Evolutionary conservation across 805 yeast species (phyloP), one percentile per base, ranked within the genome.

Genomic region (Barnettozyma salicaria): DNA sequence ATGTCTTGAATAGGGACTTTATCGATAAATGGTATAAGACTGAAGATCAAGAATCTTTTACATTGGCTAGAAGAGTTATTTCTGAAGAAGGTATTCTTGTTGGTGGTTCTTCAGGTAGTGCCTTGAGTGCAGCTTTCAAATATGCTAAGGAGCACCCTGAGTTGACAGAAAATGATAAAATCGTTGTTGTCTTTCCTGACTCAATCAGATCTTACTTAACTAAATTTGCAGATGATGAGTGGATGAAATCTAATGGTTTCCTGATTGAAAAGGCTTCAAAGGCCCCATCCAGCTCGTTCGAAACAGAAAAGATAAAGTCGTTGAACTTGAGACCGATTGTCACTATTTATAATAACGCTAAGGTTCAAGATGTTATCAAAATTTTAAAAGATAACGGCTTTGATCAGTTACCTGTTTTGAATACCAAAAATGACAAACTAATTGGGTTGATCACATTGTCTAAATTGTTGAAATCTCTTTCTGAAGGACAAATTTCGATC

Each of bases 61-160:
- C 75, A 39, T 74, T 80, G 50, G 90, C 95, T 26, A 73, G 95
- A 66, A 78, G 87, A 63, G 69, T 85, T 47, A 85, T 85, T 50
- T 66, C 78, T 35, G 89, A 83, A 56, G 95, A 85, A 63, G 95
- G 95, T 59, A 76, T 85, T 38, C 67, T 85, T 35, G 87, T 85
- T 34, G 95, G 95, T 56, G 95, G 95, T n/a, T 80, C 89, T 8
- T 78, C 89, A 12, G 95, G 95, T 42, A 71, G 81, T 49, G 89
- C 95, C 8, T 72, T 85, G 50, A 78, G 81, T 51, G 94, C 92
- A 23, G 80, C 87, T 32, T 70, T 85, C 40, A 64, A 76, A 49
- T 82, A 81, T 44, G 78, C 78, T 45, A 68, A 78, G 53, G 78
- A 74, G 35, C 71, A 67, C 36, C 70, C 71, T 30, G 69, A 66